Base-by-base conservation (phyloP, 2,329 filamentous ascomycete genomes). In the Trichoderma sp. region DNA sequence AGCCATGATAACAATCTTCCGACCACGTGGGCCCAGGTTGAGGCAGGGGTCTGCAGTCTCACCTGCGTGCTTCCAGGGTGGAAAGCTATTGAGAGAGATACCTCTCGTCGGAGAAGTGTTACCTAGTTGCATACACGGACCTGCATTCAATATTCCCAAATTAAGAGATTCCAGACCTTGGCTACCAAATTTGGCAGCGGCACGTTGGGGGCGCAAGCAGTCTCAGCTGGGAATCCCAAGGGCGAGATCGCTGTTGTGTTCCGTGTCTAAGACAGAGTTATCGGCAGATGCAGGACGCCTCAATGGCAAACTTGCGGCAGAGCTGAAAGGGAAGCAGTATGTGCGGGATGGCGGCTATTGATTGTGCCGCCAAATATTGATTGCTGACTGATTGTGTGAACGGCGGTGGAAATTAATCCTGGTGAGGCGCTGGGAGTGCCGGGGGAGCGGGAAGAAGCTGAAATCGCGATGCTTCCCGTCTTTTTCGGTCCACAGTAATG, bases 311-410 rank as follows among this genome's bases (percentile, higher is more conserved):
- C 47, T 23, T 34, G 28, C 57, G 8, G 47, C 2, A 36, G 4
- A 30, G 58, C 47, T 23, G 39, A 17, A 28, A 17, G 30, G 23
- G 11, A 15, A 26, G 3, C 32, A 43, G 23, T 20, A 20, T 15
- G 64, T 67, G 64, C 50, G 65, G 36, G 28, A 59, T 47, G 36
- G 26, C 65, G 28, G 55, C 57, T 68, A 13, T 61, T 47, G 66
- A 9, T 50, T 12, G 57, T 17, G n/a, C 15, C 28, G 39, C 36
- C 36, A 17, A 62, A 53, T 36, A 69, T 53, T 69, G 55, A 20
- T n/a, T 53, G 30, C 26, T 36, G 20, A 26, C 36, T 23, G 64
- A 15, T 39, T 43, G 12, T 43, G 39, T 30, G 30, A n/a, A 20
- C 50, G 34, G 23, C 12, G 23, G 36, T 62, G 36, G 55, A 61